Conservation (phyloP, 371 early-diverging fungal species). For the Mortierella sp. region DNA sequence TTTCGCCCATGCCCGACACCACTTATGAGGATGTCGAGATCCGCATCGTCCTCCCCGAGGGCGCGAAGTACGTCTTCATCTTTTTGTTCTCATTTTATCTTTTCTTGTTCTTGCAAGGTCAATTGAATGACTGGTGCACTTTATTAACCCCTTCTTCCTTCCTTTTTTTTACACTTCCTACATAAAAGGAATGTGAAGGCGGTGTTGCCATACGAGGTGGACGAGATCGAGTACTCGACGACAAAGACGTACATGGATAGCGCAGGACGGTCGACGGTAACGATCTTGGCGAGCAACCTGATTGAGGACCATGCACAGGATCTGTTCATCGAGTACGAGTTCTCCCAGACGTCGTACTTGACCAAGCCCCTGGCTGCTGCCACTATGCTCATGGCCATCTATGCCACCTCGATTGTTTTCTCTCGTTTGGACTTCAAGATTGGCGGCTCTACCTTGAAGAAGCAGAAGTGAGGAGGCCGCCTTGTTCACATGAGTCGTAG, state of each 20-base stretch:
- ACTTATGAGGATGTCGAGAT: conserved; percentile 77
- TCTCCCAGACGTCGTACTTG: conserved; percentile 23
- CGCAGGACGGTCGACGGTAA: conserved; percentile 80
- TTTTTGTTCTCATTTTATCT: not conserved
- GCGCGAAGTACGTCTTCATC: conserved; percentile 78
- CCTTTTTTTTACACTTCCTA: not conserved
- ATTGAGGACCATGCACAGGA: conserved; percentile 73
- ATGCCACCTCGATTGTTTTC: conserved; percentile 41
- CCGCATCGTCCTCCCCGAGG: conserved; percentile 92
- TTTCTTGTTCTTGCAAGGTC: not conserved
- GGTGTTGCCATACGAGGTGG: conserved; percentile 69
- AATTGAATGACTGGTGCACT: not conserved
- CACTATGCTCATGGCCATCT: conserved; percentile 43
- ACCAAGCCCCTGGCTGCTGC: conserved; percentile 56
- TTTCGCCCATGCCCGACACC: conserved; percentile 74
- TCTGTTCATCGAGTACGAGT: conserved; percentile 56
- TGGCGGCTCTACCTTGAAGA: conserved; percentile 34
- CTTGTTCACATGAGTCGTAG: not conserved
- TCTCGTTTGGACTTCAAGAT: conserved; percentile 49
- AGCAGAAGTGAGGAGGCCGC: conserved; percentile 2
- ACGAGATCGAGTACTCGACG: conserved; percentile 60
- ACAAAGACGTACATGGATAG: conserved; percentile 85
- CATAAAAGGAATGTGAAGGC: conserved; percentile 70
- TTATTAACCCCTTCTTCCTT: not conserved
- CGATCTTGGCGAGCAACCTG: conserved; percentile 74